These are phyloP conservation scores for Plasmodium gonderi DNA, from an alignment of 169 alveolate species.

Conservation along the genomic window DNA sequence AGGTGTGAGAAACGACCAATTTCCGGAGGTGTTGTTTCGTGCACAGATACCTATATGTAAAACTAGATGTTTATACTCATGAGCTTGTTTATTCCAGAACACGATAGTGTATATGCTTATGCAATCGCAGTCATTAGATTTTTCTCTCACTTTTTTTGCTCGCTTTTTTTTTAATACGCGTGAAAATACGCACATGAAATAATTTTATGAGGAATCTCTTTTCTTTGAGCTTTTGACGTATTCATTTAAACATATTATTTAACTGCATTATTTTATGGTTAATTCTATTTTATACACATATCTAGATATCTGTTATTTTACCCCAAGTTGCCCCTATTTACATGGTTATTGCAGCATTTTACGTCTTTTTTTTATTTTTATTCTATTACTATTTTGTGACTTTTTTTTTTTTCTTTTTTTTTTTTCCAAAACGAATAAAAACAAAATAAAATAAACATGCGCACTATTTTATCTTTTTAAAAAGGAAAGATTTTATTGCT, in stretches of 20 bases:
- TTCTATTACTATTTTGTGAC: background rate
- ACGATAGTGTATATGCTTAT: too few species aligned
- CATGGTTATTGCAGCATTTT: too few species aligned
- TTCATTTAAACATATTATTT: background rate
- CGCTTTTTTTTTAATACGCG: background rate
- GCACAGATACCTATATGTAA: too few species aligned
- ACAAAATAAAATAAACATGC: background rate
- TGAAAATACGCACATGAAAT: background rate
- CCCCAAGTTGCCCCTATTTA: background rate
- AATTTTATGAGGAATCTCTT: background rate
- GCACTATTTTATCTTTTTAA: background rate
- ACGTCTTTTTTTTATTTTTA: background rate
- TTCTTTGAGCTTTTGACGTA: background rate
- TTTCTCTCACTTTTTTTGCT: background rate
- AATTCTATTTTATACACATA: background rate
- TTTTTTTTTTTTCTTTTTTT: background rate
- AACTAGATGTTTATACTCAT: background rate
- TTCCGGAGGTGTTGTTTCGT: background rate
- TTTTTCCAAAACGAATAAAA: background rate
- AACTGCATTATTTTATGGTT: background rate
- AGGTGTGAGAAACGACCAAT: background rate
- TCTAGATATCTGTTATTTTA: background rate
- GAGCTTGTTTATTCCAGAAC: background rate
- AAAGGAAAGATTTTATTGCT: background rate
- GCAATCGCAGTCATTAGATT: too few species aligned